A percentile compares a stretch with the other conserved stretches of the same genome.
Conservation (phyloP, 2,329 filamentous ascomycete species). For the Monilinia polystroma region DNA sequence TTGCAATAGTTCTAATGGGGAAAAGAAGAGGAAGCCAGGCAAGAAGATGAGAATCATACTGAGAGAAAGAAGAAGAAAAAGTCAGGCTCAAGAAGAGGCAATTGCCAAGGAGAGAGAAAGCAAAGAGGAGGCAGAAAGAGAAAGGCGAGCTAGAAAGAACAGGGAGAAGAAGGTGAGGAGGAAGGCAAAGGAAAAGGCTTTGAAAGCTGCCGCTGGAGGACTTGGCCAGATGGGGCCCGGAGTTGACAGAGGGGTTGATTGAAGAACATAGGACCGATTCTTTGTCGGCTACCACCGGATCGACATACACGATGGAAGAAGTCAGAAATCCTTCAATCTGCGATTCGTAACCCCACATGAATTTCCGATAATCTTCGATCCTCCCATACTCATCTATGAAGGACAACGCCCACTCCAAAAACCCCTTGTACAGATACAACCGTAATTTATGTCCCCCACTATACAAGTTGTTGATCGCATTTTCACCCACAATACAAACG, state of each 20-base stretch:
- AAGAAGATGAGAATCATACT: constrained; percentile 59
- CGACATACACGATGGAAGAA: constrained; percentile 17
- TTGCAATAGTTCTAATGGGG: constrained; percentile 15
- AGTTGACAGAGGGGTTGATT: constrained; percentile 19
- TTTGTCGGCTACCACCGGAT: constrained; percentile 18
- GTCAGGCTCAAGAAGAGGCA: constrained; percentile 41
- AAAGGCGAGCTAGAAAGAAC: constrained; percentile 63
- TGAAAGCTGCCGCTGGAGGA: constrained; percentile 43
- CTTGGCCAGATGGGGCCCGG: neutral
- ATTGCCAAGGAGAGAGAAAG: constrained; percentile 44
- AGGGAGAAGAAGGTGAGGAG: constrained; percentile 59
- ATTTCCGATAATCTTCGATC: constrained; percentile 7
- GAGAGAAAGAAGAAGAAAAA: constrained; percentile 45
- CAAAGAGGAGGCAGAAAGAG: constrained; percentile 57
- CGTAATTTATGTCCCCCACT: constrained; percentile 13
- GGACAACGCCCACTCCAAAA: neutral
- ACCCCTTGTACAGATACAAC: constrained; percentile 18
- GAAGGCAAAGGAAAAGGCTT: constrained; percentile 56
- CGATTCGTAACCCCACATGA: constrained; percentile 9
- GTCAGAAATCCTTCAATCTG: constrained; percentile 17
- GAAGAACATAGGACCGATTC: constrained; percentile 5
- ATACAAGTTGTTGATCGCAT: neutral
- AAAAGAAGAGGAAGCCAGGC: constrained; percentile 49
- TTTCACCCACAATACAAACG: constrained; percentile 19
- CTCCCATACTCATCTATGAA: constrained; percentile 16